Evolutionary conservation across 495 filamentous ascomycete genomes (phyloP), one percentile per base, ranked within the genome.

Genomic region (Massariosphaeria phaeospora): DNA sequence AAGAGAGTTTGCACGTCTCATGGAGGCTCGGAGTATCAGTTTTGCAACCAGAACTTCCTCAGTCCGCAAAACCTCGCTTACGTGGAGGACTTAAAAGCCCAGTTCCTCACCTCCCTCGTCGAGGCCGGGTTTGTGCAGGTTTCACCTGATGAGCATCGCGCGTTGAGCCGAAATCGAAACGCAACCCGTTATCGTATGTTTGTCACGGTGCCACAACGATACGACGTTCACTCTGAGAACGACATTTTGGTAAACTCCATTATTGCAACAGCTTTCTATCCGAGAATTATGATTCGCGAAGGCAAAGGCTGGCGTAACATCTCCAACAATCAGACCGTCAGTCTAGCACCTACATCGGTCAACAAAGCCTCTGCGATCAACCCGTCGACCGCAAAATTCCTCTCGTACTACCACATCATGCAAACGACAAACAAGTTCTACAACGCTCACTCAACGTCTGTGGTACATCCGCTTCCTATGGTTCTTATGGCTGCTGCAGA

Each of bases 341-440:
- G 79, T 45, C 66, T 97, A 8, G 87, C 93, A 64, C 88, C 89
- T 0, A 85, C 81, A 12, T 93, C 88, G 0, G 86, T 97, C 42
- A 96, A 94, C 67, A 88, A 90, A 66, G 78, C 74, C 17, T 72
- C 77, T 18, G 75, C 35, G 1, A 61, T 51, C 57, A 61, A 55
- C 80, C 24, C 43, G 13, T 48, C 49, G 12, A 74, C 79, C 15
- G 66, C 86, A n/a, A 80, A 80, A 63, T 95, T 85, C 83, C 69
- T 97, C 38, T 89, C 86, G 0, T 98, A 91, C 67, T 96, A 98
- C 68, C 84, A 91, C 58, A 95, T 96, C 54, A 95, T 96, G 90
- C 89, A 95, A 69, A 84, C 85, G 1, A 73, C 74, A 21, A 93
- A 85, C 61, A 84, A 79, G 49, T 82, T 80, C 69, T 86, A 89